phyloP scores from a whole-genome alignment of 371 early-diverging fungal species.

The Rhizopus microsporus region DNA sequence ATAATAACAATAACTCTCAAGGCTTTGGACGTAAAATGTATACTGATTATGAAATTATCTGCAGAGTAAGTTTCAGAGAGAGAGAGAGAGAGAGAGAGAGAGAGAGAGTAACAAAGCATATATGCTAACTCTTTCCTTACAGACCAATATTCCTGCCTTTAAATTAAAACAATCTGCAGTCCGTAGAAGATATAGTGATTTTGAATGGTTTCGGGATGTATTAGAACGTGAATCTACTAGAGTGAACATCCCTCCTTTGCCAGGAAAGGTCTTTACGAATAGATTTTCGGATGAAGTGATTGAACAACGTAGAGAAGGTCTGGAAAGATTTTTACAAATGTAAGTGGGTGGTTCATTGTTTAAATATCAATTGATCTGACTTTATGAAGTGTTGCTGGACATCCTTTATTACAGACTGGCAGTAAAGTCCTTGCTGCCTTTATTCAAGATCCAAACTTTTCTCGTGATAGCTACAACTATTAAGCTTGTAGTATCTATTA shows the following conservation, averaged over 20 bases:
- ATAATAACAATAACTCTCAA: constrained; percentile 10
- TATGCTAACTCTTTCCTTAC: constrained; percentile 15
- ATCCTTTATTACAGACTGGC: constrained; percentile 96
- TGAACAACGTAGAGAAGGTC: constrained; percentile 86
- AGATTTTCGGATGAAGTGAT: constrained; percentile 94
- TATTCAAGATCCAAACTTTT: constrained; percentile 90
- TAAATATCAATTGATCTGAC: neutral
- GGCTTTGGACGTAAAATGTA: constrained; percentile 86
- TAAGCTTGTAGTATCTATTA: constrained; percentile 23
- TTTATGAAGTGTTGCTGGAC: constrained; percentile 82
- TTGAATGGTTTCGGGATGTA: constrained; percentile 96
- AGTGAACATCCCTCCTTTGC: constrained; percentile 94
- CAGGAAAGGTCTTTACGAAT: constrained; percentile 97
- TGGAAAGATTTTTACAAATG: constrained; percentile 96
- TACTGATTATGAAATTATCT: constrained; percentile 95
- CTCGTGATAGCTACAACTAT: constrained; percentile 74
- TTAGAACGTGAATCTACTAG: constrained; percentile 88
- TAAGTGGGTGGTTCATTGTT: constrained; percentile 40
- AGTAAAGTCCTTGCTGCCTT: constrained; percentile 94
- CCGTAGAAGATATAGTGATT: constrained; percentile 95
- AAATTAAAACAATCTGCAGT: constrained; percentile 84
- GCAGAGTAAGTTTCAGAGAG: constrained; percentile 66
- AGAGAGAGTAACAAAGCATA: neutral
- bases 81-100: neutral
- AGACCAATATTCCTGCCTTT: constrained; percentile 98